Base-by-base conservation (phyloP, 495 filamentous ascomycete species). In the Bombardia bombarda region DNA sequence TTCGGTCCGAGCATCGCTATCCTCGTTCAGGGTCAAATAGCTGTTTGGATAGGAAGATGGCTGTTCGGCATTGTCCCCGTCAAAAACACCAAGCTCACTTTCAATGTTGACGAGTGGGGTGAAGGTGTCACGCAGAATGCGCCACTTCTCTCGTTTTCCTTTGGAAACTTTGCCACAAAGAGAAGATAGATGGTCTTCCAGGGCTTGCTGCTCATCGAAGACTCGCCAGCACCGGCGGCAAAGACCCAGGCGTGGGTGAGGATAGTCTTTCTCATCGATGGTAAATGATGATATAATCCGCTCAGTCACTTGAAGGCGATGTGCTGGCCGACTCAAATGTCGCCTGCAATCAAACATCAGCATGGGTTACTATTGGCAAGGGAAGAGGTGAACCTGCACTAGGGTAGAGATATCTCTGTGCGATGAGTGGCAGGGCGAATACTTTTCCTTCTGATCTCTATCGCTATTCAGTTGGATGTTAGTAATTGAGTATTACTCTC, bases 381-480 rank as follows among this genome's bases (percentile, higher is more conserved):
- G n/a, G n/a, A n/a, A n/a, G n/a, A n/a, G n/a, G n/a, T n/a, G n/a
- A n/a, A 50, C 58, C 53, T 41, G 59, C 59, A 60, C 58, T 18
- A 64, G 47, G 28, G 58, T 61, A 7, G 61, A 61, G 35, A 64
- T 62, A 16, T 64, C 56, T 40, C 54, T 50, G 40, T 62, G 61
- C n/a, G 44, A 17, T 7, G 61, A 55, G 32, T 64, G 61, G 41
- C 61, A 64, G 0, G 61, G 53, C 7, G 52, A 52, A 39, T 55
- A 64, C 26, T 53, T 61, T 10, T 62, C 56, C 19, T 46, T 50
- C 18, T 51, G 55, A 26, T 50, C 49, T 16, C 43, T 56, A 32
- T 59, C 51, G 36, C 56, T 60, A 26, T 53, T 47, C 33, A 20
- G 32, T 41, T 38, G 26, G 7, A 39, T 22, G 43, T 58, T 47